Evolutionary conservation across 192 early-diverging fungal species (phyloP), one percentile per base, ranked within the genome.

Genomic region (Umbelopsis isabellina): DNA sequence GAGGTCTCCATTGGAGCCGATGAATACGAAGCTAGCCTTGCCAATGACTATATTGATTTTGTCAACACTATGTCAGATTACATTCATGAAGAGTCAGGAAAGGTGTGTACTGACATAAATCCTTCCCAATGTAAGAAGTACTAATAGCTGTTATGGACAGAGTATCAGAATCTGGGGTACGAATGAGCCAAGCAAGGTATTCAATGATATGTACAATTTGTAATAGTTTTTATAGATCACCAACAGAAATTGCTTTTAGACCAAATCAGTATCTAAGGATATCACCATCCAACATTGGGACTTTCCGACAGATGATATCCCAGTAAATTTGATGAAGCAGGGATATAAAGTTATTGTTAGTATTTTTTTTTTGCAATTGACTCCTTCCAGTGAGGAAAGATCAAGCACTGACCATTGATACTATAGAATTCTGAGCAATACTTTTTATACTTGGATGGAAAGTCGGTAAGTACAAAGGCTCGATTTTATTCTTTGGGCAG

Each of bases 201-300:
- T 9, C 0, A 22, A 52, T 25, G 3, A 30, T 61, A 16, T 61
- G 16, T 10, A 23, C n/a, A 27, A 6, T 8, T 3, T 12, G 22
- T 1, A 23, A 20, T 10, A 53, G 23, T 53, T 1, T 12, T 22
- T 8, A 12, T 2, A 23, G 33, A 5, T 61, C 2, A 35, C 11
- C 55, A 35, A 49, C 48, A 61, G 4, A 15, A 30, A 30, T 30
- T 35, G 16, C 33, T 35, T 33, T 27, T 33, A 61, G 65, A 66
- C 65, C 46, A 66, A 47, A 10, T 11, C 41, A 25, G 44, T 66
- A 25, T 66, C 65, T 4, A 66, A 35, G 10, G 45, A 66, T 23
- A 46, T 66, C 13, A 66, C 65, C 10, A 66, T 66, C 21, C 65
- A 66, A 46, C 65, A 66, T 13, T 66, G 65, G 65, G 65, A 66